Base-by-base conservation (phyloP, 2,329 filamentous ascomycete species). In the Alternaria ventricosa region DNA sequence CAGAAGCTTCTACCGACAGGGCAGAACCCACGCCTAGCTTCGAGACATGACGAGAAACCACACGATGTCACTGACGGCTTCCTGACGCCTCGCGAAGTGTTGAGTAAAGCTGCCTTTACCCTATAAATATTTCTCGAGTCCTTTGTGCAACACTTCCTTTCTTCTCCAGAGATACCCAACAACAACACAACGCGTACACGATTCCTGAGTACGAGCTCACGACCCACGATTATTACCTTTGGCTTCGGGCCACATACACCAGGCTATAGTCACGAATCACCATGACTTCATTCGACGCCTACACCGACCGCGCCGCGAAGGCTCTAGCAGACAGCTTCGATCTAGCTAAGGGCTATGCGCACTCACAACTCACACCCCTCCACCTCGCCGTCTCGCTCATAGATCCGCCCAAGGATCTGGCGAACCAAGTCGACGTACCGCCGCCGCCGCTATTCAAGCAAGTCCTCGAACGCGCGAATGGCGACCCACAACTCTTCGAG, bases 251-350 rank as follows among this genome's bases (percentile, higher is more conserved):
- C 69, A 71, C 50, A 70, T 53, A 63, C 33, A 65, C 49, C 68
- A 71, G 60, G 57, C 61, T 62, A 58, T 70, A 72, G 68, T 64
- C 67, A 66, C 53, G 44, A 61, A 62, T 55, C 71, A 88, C 71
- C 71, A 93, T 94, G 91, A 88, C 87, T 81, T 87, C 89, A 56
- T 88, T 90, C 75, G 93, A 94, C 90, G 91, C 96, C 79, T 97
- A 97, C 80, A 99, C 96, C 70, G 95, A 98, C 82, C 87, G 92
- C 82, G 96, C 93, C 70, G 92, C 94, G 79, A 93, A 95, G 84
- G 92, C 95, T 75, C 87, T 99, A 78, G 89, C 92, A 75, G 93
- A 97, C 80, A 92, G 94, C 80, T 94, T 96, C 86, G 86, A 88
- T 64, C 87, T 98, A 74, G 94, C 95, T 71, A 90, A 94, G 81